Conservation (phyloP, 257 asterid species). For the Solanum chilense region DNA sequence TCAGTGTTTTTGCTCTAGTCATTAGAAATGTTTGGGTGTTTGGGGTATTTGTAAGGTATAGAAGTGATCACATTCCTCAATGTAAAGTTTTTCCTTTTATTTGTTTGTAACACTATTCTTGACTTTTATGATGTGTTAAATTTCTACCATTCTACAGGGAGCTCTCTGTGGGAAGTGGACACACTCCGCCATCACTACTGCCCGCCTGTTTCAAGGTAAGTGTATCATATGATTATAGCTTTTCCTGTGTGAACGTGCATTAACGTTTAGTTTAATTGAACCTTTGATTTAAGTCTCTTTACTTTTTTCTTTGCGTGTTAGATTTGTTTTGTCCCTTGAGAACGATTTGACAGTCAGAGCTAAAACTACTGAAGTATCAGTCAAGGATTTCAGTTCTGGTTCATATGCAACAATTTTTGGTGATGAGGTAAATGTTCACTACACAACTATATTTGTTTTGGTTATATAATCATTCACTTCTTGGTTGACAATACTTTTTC, state of each 20-base stretch:
- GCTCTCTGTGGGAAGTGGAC: slow-evolving; percentile 93
- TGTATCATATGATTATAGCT: background rate
- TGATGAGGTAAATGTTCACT: slow-evolving; percentile 55
- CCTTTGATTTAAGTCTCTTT: background rate
- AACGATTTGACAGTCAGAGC: slow-evolving; percentile 68
- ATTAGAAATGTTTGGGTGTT: background rate
- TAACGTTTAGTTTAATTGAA: background rate
- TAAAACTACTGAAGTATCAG: slow-evolving; percentile 64
- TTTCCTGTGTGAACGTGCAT: background rate
- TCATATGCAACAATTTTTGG: slow-evolving; percentile 69
- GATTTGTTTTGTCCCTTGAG: slow-evolving; percentile 72
- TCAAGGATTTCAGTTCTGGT: slow-evolving; percentile 76
- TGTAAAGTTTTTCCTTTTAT: background rate
- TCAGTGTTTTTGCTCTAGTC: background rate
- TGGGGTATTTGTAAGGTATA: background rate
- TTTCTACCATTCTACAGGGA: slow-evolving; percentile 42
- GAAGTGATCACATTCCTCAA: background rate
- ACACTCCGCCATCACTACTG: slow-evolving; percentile 79
- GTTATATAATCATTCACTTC: background rate
- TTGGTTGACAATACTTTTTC: background rate
- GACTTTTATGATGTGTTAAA: background rate
- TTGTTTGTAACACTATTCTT: background rate
- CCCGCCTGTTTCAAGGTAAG: slow-evolving; percentile 80
- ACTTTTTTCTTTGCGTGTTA: slow-evolving; percentile 5
- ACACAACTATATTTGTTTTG: background rate